Percentiles rank a stretch among this genome's conserved stretches.
These are phyloP conservation scores for Detonula confervacea DNA, from an alignment of 352 stramenopile genomes.

Conservation along the genomic window DNA sequence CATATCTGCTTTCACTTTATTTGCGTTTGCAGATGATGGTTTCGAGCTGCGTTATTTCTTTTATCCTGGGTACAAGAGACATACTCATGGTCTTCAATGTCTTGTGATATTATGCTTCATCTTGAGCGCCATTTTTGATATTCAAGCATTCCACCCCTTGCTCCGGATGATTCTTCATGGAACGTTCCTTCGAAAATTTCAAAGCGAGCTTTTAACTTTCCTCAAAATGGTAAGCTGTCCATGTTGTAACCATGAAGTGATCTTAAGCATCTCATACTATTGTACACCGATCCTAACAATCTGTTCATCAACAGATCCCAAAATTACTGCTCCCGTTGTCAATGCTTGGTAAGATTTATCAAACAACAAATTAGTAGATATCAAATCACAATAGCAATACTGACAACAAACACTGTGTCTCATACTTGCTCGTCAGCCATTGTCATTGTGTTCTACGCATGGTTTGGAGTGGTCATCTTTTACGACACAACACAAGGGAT, in stretches of 20 bases:
- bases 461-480: slow-evolving; percentile 76
- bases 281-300: no score
- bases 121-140: slow-evolving; percentile 10
- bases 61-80: slow-evolving; percentile 42
- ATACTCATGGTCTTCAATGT: slow-evolving; percentile 20
- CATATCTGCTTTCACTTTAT: slow-evolving; percentile 49
- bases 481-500: slow-evolving; percentile 56
- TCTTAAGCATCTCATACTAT: no score
- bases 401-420: no score
- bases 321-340: slow-evolving; percentile 24
- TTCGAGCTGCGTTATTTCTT: slow-evolving; percentile 56
- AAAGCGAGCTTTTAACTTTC: slow-evolving; percentile 62
- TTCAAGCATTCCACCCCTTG: slow-evolving; percentile 56
- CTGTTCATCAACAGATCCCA: slow-evolving; percentile 21
- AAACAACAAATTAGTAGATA: no score
- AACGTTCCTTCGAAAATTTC: slow-evolving; percentile 56
- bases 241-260: no score
- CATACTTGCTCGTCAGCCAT: no score
- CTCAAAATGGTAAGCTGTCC: slow-evolving; percentile 53
- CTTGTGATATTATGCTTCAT: slow-evolving; percentile 31
- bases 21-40: slow-evolving; percentile 65
- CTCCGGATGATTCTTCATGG: slow-evolving; percentile 60
- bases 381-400: no score
- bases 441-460: slow-evolving; percentile 68
- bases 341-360: no score